Base-by-base conservation (phyloP, 2,329 filamentous ascomycete species). In the Phaeosphaeriaceae sp. region DNA sequence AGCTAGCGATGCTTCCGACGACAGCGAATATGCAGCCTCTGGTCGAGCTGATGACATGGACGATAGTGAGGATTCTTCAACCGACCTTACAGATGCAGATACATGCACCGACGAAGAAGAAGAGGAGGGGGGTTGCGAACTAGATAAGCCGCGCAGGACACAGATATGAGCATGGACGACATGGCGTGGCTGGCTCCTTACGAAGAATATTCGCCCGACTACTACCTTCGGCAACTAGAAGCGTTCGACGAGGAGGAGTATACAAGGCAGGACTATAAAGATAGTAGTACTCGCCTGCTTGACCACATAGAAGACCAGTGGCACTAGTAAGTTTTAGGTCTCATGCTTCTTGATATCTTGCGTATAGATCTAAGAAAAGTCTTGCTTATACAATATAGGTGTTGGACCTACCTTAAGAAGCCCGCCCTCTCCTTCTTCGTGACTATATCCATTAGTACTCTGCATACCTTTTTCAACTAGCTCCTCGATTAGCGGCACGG, bases 401-500 rank as follows among this genome's bases (percentile, higher is more conserved):
- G 13, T 23, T 38, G 17, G 35, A 6, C 20, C 7, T 38, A 4
- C 13, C 6, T 38, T 4, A 38, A 23, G 20, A 38, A 38, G 17
- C 16, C 15, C 15, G 5, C 11, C 35, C 35, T 38, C 13, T 38
- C 4, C 17, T 18, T 7, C 13, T 38, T 18, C 17, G 17, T 21
- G 17, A 38, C 35, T 21, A 21, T 38, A 6, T 38, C 20, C 13
- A 21, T 38, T 15, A 4, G 13, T 4, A 38, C 35, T 13, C 15
- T 38, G 17, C 13, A 38, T 38, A 38, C 35, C 13, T 38, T 38
- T 23, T 38, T 38, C 13, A 38, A 38, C 35, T 38, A 36, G 34
- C 15, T 36, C 8, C 34, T 36, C 16, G 16, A 36, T 36, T 16
- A 36, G 34, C 34, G 34, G 8, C 16, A 36, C 11, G 34, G 34